Evolutionary conservation across 192 early-diverging fungal species (phyloP), one percentile per base, ranked within the genome.

Genomic region (Entomortierella parvispora): DNA sequence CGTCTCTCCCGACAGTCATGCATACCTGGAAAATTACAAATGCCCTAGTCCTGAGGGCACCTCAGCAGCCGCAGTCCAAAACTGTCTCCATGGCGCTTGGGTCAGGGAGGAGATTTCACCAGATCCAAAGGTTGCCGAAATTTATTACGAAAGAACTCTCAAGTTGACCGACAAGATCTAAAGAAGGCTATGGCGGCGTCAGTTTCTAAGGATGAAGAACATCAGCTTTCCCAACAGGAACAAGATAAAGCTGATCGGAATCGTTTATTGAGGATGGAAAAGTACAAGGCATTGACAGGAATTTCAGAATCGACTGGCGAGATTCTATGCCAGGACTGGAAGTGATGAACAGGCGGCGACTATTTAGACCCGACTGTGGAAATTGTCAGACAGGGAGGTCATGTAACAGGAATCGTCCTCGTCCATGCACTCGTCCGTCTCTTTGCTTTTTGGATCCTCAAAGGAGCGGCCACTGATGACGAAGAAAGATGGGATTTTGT

Each of bases 81-180:
- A 82, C 51, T 79, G 80, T 57, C 79, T 88, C 3, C 82, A 84
- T 34, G 85, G 85, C 4, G 87, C 87, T 3, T 88, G 85, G 75
- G 54, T 88, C n/a, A 81, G 85, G 17, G 85, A 86, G 59, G 77
- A 86, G 49, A 26, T 85, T 15, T 42, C 68, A 0, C 82, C 80
- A 0, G 81, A 87, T 62, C 66, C 74, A 15, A 67, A 77, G 4
- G 40, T 83, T 1, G 87, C 87, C 2, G 74, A 81, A n/a, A 6
- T 77, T 3, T 85, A 87, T 60, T 40, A 83, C 1, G 49, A 79
- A 23, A 69, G 79, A 53, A 85, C 82, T 2, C 9, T 68, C 0
- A 48, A 58, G 50, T 9, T 85, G 65, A 61, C 57, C 18, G 59
- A 58, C 31, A 59, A 67, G 70, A 86, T n/a, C 18, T 69, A 58